These are phyloP conservation scores for Cyclocybe aegerita DNA, from an alignment of 768 basidiomycete genomes.

Conservation along the genomic window DNA sequence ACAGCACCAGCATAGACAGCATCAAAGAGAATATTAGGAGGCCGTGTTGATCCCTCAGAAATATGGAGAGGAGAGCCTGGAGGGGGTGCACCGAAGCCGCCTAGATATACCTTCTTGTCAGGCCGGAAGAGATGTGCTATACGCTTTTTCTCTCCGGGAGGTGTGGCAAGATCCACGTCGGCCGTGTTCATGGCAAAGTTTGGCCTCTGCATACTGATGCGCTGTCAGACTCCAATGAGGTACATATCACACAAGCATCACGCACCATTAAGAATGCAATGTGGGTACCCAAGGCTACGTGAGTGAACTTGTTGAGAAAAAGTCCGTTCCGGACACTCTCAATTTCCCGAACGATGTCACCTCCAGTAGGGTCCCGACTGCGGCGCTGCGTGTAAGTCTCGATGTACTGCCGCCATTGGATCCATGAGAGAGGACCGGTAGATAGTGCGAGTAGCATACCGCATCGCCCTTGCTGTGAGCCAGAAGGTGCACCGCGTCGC, in stretches of 20 bases:
- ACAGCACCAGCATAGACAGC: constrained; percentile 15
- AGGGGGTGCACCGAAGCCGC: neutral
- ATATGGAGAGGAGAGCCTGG: constrained; percentile 9
- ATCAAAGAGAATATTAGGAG: constrained; percentile 19
- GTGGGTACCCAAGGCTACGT: constrained; percentile 8
- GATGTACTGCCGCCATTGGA: constrained; percentile 12
- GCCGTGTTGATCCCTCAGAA: constrained; percentile 9
- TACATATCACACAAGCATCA: neutral
- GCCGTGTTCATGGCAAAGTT: constrained; percentile 15
- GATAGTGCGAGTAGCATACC: constrained; percentile 12
- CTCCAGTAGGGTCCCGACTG: constrained; percentile 10
- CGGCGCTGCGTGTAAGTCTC: constrained; percentile 9
- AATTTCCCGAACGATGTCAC: constrained; percentile 11
- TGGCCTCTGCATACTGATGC: constrained; percentile 12
- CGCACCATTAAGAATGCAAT: constrained; percentile 17
- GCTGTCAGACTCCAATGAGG: neutral
- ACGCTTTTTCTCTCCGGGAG: constrained; percentile 9
- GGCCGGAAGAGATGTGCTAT: constrained; percentile 14
- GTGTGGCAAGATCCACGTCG: constrained; percentile 11
- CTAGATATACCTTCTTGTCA: neutral
- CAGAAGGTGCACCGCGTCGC: constrained; percentile 18
- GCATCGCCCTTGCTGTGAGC: constrained; percentile 16
- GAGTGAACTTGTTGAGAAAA: constrained; percentile 11
- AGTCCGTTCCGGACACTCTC: constrained; percentile 16
- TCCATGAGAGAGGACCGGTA: constrained; percentile 7